phyloP scores from a whole-genome alignment of 257 asterid species.

The Plantago ovata region DNA sequence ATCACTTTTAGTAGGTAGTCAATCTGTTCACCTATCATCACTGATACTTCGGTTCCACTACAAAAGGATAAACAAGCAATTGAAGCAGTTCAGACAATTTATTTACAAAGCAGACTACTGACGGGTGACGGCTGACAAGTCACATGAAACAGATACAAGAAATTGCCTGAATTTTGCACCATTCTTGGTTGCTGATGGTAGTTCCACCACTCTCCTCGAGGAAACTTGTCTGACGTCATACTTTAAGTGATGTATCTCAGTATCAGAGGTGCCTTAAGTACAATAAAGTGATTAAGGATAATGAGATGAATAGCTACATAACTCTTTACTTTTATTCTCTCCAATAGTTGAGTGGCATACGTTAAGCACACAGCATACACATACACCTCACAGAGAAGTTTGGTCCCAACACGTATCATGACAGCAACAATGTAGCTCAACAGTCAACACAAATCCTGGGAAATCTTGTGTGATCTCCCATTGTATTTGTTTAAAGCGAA shows the following conservation, averaged over 20 bases:
- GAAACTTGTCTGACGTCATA: slow-evolving; percentile 48
- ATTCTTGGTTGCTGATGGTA: slow-evolving; percentile 52
- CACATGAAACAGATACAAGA: slow-evolving; percentile 19
- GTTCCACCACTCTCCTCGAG: slow-evolving; percentile 48
- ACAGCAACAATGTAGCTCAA: background rate
- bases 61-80: slow-evolving; percentile 17
- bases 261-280: slow-evolving; percentile 57
- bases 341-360: background rate
- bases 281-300: slow-evolving; percentile 17
- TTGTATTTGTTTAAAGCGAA: background rate
- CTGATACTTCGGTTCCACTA: slow-evolving; percentile 83
- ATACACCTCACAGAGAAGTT: background rate
- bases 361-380: background rate
- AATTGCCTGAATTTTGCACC: slow-evolving; percentile 76
- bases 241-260: slow-evolving; percentile 50
- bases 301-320: slow-evolving; percentile 5
- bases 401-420: background rate
- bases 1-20: slow-evolving; percentile 41
- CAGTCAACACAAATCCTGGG: background rate
- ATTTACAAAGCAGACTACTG: background rate
- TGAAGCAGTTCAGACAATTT: background rate
- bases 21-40: slow-evolving; percentile 39
- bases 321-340: background rate
- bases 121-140: background rate
- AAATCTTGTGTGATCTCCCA: slow-evolving; percentile 5